Evolutionary conservation across 371 early-diverging fungal genomes (phyloP), one percentile per base, ranked within the genome.

Genomic region (Circinella umbellata): DNA sequence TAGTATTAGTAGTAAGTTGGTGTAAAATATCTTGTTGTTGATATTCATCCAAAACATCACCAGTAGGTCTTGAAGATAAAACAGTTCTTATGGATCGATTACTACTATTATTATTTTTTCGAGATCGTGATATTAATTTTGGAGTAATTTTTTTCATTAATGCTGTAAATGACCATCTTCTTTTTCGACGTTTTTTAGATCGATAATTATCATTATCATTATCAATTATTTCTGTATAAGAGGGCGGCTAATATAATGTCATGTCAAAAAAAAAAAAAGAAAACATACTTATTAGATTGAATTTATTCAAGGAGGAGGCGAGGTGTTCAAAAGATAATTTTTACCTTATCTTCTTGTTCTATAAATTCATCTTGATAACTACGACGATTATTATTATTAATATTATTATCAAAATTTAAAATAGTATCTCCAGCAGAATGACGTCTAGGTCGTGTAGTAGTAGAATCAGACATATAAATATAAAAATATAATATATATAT

Each of bases 41-140:
- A 34, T 63, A 18, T 17, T 60, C 60, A 55, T 73, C 69, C 8
- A 76, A 36, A 1, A 73, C 76, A 57, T 76, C 76, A 2, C 76
- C 77, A 9, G 69, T 49, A 3, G 71, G 60, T 7, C 47, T n/a
- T 15, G 61, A 17, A 9, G 71, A 55, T 35, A 51, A 4, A 1
- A 61, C 65, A 11, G 70, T 61, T 3, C 27, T 54, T 17, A 62
- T 64, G 35, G 46, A 64, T 20, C 47, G 47, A 17, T 3, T 60
- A 38, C 39, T 63, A n/a, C 47, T 63, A 11, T 18, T 53, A 13
- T 48, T 27, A 37, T 53, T 64, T 20, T 17, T 46, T 34, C 47
- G 63, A 9, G 57, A 7, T 7, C 5, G 35, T 5, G 57, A 57
- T 5, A 57, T 57, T 34, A 57, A 57, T 63, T 47, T 39, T 10